Conservation (phyloP, 1,284 basidiomycete genomes). For the Ceratobasidium sp. region DNA sequence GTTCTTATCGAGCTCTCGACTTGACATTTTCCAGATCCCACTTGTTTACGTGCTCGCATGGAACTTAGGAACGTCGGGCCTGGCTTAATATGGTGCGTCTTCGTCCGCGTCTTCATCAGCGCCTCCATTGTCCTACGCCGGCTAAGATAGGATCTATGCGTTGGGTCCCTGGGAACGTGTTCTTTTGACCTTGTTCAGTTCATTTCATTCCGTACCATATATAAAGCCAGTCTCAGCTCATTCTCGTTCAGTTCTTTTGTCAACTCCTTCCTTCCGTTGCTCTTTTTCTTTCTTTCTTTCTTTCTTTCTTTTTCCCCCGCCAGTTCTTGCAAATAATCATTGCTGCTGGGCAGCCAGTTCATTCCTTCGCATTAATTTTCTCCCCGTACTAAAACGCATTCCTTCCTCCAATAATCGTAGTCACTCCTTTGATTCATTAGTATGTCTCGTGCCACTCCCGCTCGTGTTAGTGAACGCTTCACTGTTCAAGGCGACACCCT, state of each 20-base stretch:
- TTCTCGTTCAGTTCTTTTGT: neutral
- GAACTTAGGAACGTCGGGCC: neutral
- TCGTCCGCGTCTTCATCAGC: neutral
- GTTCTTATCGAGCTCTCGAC: slow-evolving; percentile 1
- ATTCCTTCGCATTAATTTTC: neutral
- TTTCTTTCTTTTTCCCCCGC: too few species aligned
- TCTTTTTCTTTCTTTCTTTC: neutral
- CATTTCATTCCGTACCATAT: neutral
- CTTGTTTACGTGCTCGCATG: neutral
- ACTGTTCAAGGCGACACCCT: slow-evolving; percentile 38
- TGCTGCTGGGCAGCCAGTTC: slow-evolving; percentile 15
- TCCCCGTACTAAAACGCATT: neutral
- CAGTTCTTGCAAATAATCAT: slow-evolving; percentile 8
- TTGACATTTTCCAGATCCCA: neutral
- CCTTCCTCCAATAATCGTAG: neutral
- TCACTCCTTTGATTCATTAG: neutral
- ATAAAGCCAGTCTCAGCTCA: neutral
- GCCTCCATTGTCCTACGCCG: neutral
- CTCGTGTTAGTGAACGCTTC: neutral
- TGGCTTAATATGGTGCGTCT: neutral
- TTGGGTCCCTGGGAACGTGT: neutral
- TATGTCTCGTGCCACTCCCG: slow-evolving; percentile 15
- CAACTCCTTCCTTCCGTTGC: neutral
- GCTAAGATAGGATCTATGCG: neutral
- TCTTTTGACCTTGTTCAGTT: neutral